Evolutionary conservation across 2,329 filamentous ascomycete genomes (phyloP), one percentile per base, ranked within the genome.

Genomic region (Alternaria consortialis): DNA sequence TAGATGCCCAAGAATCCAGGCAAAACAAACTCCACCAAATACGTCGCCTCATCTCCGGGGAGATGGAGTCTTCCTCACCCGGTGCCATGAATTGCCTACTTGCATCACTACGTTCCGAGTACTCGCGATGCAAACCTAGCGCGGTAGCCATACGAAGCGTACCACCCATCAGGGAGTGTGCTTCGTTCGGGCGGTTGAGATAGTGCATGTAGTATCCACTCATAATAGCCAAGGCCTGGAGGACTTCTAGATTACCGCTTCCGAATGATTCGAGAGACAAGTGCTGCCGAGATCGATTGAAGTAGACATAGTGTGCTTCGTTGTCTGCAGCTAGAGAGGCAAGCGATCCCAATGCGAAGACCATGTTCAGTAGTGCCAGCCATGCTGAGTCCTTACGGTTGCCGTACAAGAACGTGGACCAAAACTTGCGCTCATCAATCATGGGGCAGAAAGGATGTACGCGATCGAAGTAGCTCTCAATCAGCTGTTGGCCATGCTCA

Each of bases 151-250:
- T 91, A 56, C 90, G 84, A 56, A 92, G 83, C 4, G 89, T 88
- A 3, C 89, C 90, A 17, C 90, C 90, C 71, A 91, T 86, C 9
- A 93, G 83, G 25, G 89, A 87, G 73, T 91, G 91, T 15, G 90
- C 91, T 82, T 92, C 90, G 72, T 92, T 92, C 2, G 90, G 90
- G 20, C 90, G 85, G 78, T 92, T 92, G 69, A 91, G 87, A 71
- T 93, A 93, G 76, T 93, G 91, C 57, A 92, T 85, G 74, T 93
- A 93, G 79, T 88, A 91, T 29, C 91, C 91, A 40, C 90, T 90
- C 69, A 92, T 87, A 27, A 93, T 83, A 3, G 87, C 87, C 15
- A 93, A 78, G 1, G 90, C 88, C 73, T 93, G 90, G 3, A 93
- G 84, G 0, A 87, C 90, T 75, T 93, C 90, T n/a, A 93, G 81